Base-by-base conservation (phyloP, 1,284 basidiomycete species). In the Cryptococcus depauperatus region DNA sequence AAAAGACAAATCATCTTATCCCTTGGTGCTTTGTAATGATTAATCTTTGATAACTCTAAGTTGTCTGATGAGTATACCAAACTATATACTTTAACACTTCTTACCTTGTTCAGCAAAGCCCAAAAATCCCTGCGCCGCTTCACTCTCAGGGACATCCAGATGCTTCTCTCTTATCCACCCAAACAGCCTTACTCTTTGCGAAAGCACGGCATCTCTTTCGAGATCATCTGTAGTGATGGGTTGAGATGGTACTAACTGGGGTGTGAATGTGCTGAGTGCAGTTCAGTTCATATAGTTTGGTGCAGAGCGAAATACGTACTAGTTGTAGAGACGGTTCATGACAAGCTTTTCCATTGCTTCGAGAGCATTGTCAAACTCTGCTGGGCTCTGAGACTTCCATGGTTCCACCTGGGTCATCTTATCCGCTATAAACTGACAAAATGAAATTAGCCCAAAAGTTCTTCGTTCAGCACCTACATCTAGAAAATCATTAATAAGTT, bases 341-440 rank as follows among this genome's bases (percentile, higher is more conserved):
- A 98, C 90, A 9, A 98, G 79, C 71, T 98, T 98, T 76, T 98
- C 93, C 89, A 98, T 97, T 42, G 91, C 92, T 72, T 98, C 93
- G 73, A 90, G 81, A 0, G 92, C 90, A 58, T 96, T 92, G 50
- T 97, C 95, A 58, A 98, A 96, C 66, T 98, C 92, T 4, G 74
- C 73, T 21, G 87, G 82, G 4, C 79, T 76, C 4, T 78, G 78
- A 49, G 79, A 80, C 58, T 79, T 80, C 90, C 89, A 93, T 5
- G 72, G 72, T 33, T 93, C 89, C 35, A 78, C 78, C 51, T 81
- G 79, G n/a, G 79, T 75, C 91, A 96, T 96, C 61, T 85, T 84
- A 27, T 72, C 75, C 0, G 82, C 75, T 56, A 95, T 95, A 63
- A 96, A 96, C 85, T 92, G 62, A 10, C 26, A 5, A 43, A 21